phyloP scores from a whole-genome alignment of 192 early-diverging fungal genomes.

The Pecoramyces ruminantium region DNA sequence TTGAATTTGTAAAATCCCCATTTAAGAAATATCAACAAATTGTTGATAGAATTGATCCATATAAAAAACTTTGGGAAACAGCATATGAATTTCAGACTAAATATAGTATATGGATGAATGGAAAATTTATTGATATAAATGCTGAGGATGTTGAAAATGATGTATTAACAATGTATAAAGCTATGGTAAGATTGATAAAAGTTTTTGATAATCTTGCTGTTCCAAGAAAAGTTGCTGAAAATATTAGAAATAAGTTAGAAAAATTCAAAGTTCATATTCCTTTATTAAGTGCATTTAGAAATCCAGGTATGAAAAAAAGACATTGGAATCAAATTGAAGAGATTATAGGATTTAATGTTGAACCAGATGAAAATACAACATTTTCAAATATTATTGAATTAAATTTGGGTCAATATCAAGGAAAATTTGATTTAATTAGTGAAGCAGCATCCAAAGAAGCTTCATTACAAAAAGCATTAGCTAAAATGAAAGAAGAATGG shows the following conservation, averaged over 20 bases:
- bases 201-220: not conserved
- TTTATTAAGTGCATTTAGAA: not conserved
- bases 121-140: not conserved
- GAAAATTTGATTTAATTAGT: conserved; percentile 33
- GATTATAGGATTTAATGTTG: not conserved
- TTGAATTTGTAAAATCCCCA: conserved; percentile 37
- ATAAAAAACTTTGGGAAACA: conserved; percentile 42
- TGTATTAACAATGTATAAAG: not conserved
- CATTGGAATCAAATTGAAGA: not conserved
- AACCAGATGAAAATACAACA: not conserved
- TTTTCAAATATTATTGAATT: not conserved
- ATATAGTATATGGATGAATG: not conserved
- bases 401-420: conserved; percentile 14
- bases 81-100: conserved; percentile 29
- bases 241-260: not conserved
- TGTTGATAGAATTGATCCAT: conserved; percentile 29
- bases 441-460: conserved; percentile 39
- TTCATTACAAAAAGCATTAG: conserved; percentile 33
- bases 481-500: not conserved
- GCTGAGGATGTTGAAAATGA: not conserved
- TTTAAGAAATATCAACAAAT: conserved; percentile 32
- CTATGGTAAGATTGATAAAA: not conserved
- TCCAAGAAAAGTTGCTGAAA: not conserved
- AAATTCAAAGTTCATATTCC: not conserved
- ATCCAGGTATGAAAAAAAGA: not conserved